These are phyloP conservation scores for Tetrastigma voinierianum DNA, from an alignment of 164 flowering plant genomes.

Conservation along the genomic window DNA sequence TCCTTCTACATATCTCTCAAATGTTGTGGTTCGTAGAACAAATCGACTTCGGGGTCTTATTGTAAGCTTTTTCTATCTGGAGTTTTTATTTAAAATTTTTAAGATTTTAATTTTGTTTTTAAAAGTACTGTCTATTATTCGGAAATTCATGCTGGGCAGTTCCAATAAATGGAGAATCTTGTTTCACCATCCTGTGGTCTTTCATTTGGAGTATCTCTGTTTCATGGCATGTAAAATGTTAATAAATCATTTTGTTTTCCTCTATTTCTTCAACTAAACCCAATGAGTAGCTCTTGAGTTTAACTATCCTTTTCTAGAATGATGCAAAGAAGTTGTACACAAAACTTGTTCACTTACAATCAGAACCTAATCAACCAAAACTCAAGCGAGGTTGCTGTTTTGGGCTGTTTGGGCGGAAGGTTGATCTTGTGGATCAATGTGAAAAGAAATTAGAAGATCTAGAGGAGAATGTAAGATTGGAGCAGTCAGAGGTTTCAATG, in stretches of 20 bases:
- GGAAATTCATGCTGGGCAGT: too few species aligned
- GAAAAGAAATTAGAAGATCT: slow-evolving; percentile 56
- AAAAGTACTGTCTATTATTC: too few species aligned
- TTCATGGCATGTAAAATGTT: too few species aligned
- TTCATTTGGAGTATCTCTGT: too few species aligned
- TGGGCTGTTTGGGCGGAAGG: slow-evolving; percentile 48
- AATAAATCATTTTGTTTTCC: too few species aligned
- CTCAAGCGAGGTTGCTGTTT: slow-evolving; percentile 32
- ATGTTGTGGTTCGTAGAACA: slow-evolving; percentile 67
- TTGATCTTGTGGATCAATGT: slow-evolving; percentile 45
- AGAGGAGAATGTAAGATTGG: slow-evolving; percentile 55
- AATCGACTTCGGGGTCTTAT: slow-evolving; percentile 57
- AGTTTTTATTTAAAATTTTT: background rate
- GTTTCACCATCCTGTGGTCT: too few species aligned
- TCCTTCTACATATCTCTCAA: slow-evolving; percentile 76
- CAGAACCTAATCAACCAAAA: slow-evolving; percentile 26
- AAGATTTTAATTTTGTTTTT: background rate
- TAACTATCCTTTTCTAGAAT: slow-evolving; percentile 23
- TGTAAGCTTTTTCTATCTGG: slow-evolving; percentile 47
- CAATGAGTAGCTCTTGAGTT: too few species aligned
- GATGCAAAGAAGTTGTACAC: slow-evolving; percentile 45
- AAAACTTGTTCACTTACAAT: slow-evolving; percentile 40
- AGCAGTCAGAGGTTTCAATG: slow-evolving; percentile 46
- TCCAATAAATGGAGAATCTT: too few species aligned
- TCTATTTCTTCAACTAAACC: too few species aligned